Percentiles rank a stretch among this genome's conserved stretches.
phyloP scores from a whole-genome alignment of 768 basidiomycete species.

The Tephrocybe sp. region DNA sequence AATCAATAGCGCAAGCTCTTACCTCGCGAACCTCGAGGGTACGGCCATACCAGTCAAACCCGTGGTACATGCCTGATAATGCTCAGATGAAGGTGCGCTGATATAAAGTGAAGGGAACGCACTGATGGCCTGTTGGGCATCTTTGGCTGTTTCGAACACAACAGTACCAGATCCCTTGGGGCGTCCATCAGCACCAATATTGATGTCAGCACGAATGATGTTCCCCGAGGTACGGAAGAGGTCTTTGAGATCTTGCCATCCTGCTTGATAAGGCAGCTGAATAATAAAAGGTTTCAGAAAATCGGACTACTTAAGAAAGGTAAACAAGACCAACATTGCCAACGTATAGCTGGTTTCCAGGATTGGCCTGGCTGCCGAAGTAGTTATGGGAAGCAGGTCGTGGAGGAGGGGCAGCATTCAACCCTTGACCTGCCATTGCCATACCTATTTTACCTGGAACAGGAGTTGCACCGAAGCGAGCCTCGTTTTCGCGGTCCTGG shows the following conservation, averaged over 20 bases:
- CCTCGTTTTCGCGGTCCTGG: conserved; percentile 95
- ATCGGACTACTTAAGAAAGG: not conserved
- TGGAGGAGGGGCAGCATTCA: conserved; percentile 76
- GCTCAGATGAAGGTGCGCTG: conserved; percentile 7
- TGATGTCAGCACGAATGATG: conserved; percentile 94
- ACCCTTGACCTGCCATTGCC: conserved; percentile 91
- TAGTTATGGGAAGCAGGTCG: conserved; percentile 80
- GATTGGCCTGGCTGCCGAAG: conserved; percentile 57
- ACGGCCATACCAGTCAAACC: conserved; percentile 96
- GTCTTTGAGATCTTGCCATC: conserved; percentile 98
- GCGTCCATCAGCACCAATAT: conserved; percentile 86
- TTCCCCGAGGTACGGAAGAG: conserved; percentile 94
- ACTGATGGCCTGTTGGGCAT: conserved; percentile 92
- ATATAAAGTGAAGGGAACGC: conserved; percentile 28
- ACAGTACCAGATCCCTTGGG: conserved; percentile 98
- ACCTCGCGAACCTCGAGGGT: conserved; percentile 95
- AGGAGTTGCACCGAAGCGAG: conserved; percentile 92
- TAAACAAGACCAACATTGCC: conserved; percentile 64
- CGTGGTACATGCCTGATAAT: conserved; percentile 85
- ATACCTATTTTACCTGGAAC: conserved; percentile 95
- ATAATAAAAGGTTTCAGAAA: conserved; percentile 3
- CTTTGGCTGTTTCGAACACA: conserved; percentile 87
- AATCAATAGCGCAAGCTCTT: conserved; percentile 16
- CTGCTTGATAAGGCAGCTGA: conserved; percentile 93
- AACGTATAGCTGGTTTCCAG: conserved; percentile 91